These are phyloP conservation scores for Streptanthus diversifolius DNA, from an alignment of 345 rosid genomes.

Conservation along the genomic window DNA sequence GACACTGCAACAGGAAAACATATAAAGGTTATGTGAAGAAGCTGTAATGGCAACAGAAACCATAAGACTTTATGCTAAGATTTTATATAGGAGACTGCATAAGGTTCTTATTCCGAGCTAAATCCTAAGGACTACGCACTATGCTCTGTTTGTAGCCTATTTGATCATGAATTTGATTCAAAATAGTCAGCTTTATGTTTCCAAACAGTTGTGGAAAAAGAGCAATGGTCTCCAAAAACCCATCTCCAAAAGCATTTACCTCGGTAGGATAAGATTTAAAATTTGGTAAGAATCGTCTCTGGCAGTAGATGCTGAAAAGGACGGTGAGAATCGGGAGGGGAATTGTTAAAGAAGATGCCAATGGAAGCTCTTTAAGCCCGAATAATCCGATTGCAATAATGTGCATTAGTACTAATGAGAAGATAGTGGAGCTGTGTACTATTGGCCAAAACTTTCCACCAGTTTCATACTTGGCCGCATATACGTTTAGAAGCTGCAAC, in stretches of 20 bases:
- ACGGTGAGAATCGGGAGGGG: slow-evolving; percentile 84
- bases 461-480: slow-evolving; percentile 69
- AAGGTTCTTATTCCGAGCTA: neutral
- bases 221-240: neutral
- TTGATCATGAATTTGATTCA: slow-evolving; percentile 3
- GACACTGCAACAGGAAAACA: slow-evolving; percentile 49
- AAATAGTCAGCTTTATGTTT: neutral
- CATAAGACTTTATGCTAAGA: neutral
- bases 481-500: slow-evolving; percentile 75
- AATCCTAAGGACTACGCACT: neutral
- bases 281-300: slow-evolving; percentile 63
- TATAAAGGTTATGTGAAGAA: neutral
- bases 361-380: slow-evolving; percentile 70
- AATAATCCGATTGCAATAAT: slow-evolving; percentile 79
- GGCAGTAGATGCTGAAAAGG: slow-evolving; percentile 72
- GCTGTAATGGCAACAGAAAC: neutral
- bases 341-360: slow-evolving; percentile 62
- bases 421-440: slow-evolving; percentile 65
- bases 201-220: neutral
- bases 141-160: slow-evolving; percentile 7
- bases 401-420: slow-evolving; percentile 82
- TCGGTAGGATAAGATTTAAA: slow-evolving; percentile 70
- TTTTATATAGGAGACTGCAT: neutral
- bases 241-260: slow-evolving; percentile 42
- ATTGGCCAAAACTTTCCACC: slow-evolving; percentile 81